A percentile compares a stretch with the other conserved stretches of the same genome.
Conservation (phyloP, 2,329 filamentous ascomycete species). For the Golovinomyces cichoracearum region DNA sequence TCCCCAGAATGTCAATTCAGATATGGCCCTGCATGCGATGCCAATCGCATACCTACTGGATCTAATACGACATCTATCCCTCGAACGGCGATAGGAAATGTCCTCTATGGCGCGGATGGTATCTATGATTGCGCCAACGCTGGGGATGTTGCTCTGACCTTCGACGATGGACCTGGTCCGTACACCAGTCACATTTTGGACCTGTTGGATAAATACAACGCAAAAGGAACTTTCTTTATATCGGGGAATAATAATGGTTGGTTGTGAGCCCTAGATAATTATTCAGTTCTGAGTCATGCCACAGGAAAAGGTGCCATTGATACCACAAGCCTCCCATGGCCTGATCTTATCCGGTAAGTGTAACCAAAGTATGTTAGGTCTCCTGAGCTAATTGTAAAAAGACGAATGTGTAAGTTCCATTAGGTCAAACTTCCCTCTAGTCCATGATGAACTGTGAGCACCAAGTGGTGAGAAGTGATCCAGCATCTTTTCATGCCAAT, state of each 20-base stretch:
- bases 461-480: no score
- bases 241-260: conserved; percentile 20
- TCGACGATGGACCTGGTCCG: conserved; percentile 37
- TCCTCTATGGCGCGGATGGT: conserved; percentile 29
- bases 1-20: conserved; percentile 34
- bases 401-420: neutral
- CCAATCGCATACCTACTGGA: conserved; percentile 27
- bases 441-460: no score
- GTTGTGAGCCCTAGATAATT: neutral
- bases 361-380: neutral
- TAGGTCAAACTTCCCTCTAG: no score
- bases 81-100: conserved; percentile 24
- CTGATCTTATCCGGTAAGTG: conserved; percentile 11
- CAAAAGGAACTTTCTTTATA: conserved; percentile 33
- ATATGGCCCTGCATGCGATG: conserved; percentile 33
- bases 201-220: conserved; percentile 30
- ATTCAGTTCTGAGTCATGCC: conserved; percentile 20
- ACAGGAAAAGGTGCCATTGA: conserved; percentile 28
- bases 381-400: neutral
- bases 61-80: conserved; percentile 25
- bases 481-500: no score
- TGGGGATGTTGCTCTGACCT: conserved; percentile 38
- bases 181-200: conserved; percentile 37
- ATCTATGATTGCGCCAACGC: conserved; percentile 30
- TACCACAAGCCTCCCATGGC: conserved; percentile 20